Evolutionary conservation across 2,329 filamentous ascomycete species (phyloP).

Genomic region (Penicillium capsulatum): DNA sequence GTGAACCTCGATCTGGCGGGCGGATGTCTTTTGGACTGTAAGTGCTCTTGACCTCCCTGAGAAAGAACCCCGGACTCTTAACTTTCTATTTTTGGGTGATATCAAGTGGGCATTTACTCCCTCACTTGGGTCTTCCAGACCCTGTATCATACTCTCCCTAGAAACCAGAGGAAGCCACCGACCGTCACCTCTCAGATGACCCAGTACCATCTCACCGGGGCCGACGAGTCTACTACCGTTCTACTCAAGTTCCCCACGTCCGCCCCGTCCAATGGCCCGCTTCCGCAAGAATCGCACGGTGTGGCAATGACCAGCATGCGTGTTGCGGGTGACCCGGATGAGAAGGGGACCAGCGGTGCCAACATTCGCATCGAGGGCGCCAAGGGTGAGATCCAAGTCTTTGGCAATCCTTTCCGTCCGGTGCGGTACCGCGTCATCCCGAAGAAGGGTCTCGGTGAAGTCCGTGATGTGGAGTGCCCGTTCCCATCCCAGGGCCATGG

Average conservation of each 20-base stretch:
- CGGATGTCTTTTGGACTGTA: conserved; percentile 70
- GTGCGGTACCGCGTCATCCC: conserved; percentile 61
- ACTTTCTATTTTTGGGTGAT: not conserved
- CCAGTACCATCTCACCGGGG: conserved; percentile 67
- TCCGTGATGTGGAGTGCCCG: conserved; percentile 35
- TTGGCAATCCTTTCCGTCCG: conserved; percentile 67
- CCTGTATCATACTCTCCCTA: conserved; percentile 73
- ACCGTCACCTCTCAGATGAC: conserved; percentile 62
- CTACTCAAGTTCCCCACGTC: conserved; percentile 68
- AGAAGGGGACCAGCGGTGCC: conserved; percentile 56
- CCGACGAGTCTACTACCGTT: conserved; percentile 74
- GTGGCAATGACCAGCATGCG: conserved; percentile 66
- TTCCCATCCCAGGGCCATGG: conserved; percentile 64
- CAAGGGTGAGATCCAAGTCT: conserved; percentile 76
- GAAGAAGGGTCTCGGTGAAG: conserved; percentile 47
- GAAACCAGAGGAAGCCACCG: conserved; percentile 60
- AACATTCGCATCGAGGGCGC: conserved; percentile 76
- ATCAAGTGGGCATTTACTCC: conserved; percentile 77
- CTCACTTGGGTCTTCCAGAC: conserved; percentile 89
- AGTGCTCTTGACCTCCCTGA: conserved; percentile 18
- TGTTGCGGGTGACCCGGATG: conserved; percentile 59
- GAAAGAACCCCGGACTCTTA: no score
- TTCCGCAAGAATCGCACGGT: conserved; percentile 58
- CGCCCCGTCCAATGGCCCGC: conserved; percentile 39
- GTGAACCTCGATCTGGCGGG: conserved; percentile 79